Evolutionary conservation across 2,329 filamentous ascomycete genomes (phyloP), one percentile per base, ranked within the genome.

Genomic region (Diaporthe nobilis): DNA sequence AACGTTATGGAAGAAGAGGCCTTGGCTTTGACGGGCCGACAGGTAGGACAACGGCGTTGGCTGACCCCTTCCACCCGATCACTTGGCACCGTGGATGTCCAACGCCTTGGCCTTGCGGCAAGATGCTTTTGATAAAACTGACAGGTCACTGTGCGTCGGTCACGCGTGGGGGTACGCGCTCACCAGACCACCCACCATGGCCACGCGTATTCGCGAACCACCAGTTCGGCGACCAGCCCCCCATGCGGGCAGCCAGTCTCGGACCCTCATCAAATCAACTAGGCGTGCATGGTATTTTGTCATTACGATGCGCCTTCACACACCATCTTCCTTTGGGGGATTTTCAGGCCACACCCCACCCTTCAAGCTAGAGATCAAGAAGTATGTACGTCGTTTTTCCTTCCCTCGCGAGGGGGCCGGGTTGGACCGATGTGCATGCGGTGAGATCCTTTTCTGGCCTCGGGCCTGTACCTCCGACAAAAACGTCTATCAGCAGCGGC

Each of bases 111-210:
- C 61, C 42, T n/a, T 67, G 31, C 44, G 28, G 28, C 44, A 51
- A 12, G 12, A 51, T 67, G 47, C 65, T 68, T 53, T 53, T 68
- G 65, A 39, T 37, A 53, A 53, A 68, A 53, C 31, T 68, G 65
- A 68, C 65, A 68, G 31, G 65, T 68, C 65, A 68, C 65, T 68
- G 15, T 53, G 47, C 31, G 47, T 53, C 34, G 31, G 65, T 68
- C 65, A 68, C 25, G 65, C 65, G 47, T 68, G 65, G 65, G 65
- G 65, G 65, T 20, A n/a, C 22, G 65, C 65, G 47, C 47, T 20
- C 65, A 51, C 44, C 37, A 51, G 42, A 34, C 42, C 39, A 49
- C 42, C 44, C 63, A 51, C 42, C 47, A 51, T n/a, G 20, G 20
- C 31, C 31, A 39, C 25, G 42, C 61, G 10, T n/a, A 15, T 25